Conservation (phyloP, 495 filamentous ascomycete species). For the Astrothelium subdiscretum region DNA sequence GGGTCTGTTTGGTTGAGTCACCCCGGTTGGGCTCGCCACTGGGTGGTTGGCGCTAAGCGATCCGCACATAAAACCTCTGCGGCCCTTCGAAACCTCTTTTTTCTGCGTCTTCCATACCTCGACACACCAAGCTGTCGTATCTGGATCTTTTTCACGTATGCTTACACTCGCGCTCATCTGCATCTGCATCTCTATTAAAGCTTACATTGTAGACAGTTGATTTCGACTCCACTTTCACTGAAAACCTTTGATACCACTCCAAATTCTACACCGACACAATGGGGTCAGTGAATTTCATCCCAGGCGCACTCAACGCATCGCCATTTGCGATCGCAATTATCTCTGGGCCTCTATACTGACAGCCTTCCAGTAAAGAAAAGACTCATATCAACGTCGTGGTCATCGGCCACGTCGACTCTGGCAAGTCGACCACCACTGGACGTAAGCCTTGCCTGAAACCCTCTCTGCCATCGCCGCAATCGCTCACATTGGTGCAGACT, state of each 20-base stretch:
- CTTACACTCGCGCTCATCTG: background rate
- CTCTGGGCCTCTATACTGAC: slow-evolving; percentile 6
- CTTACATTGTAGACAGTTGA: background rate
- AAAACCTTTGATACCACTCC: slow-evolving; percentile 8
- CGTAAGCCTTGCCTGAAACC: slow-evolving; percentile 31
- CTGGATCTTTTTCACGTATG: slow-evolving; percentile 2
- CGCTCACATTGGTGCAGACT: slow-evolving; percentile 43
- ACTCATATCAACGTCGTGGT: slow-evolving; percentile 94
- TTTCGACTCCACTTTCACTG: slow-evolving; percentile 5
- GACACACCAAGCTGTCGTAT: slow-evolving; percentile 2
- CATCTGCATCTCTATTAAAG: background rate
- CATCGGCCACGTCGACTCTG: slow-evolving; percentile 99
- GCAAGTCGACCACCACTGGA: slow-evolving; percentile 94
- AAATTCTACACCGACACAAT: slow-evolving; percentile 19
- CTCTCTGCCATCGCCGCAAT: slow-evolving; percentile 17
- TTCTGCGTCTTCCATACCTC: slow-evolving; percentile 3
- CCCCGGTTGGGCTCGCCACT: background rate
- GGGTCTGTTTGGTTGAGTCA: too few species aligned
- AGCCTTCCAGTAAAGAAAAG: slow-evolving; percentile 67
- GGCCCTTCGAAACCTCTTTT: slow-evolving; percentile 4
- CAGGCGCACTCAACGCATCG: slow-evolving; percentile 2
- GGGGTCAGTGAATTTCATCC: slow-evolving; percentile 20
- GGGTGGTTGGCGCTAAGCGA: slow-evolving; percentile 1
- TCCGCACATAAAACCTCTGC: slow-evolving; percentile 4
- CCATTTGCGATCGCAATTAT: background rate